Base-by-base conservation (phyloP, 2,329 filamentous ascomycete species). In the Hypomyces rosellus region DNA sequence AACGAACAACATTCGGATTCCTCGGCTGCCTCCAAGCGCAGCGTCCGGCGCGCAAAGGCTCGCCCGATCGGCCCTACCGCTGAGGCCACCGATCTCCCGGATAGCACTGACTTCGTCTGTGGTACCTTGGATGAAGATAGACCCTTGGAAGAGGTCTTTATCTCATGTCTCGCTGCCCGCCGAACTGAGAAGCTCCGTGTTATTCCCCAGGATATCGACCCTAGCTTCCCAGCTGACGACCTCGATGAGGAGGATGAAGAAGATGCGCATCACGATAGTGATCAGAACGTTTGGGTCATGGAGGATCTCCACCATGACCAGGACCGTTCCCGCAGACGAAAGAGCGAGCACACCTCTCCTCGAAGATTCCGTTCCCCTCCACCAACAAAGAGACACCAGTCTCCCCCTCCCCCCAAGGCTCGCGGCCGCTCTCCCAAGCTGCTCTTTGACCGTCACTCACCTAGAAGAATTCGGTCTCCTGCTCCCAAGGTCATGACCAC, bases 61-160 rank as follows among this genome's bases (percentile, higher is more conserved):
- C 61, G 62, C 22, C 60, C 60, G 22, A 59, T 65, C 43, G 63
- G 62, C 51, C 56, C 61, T n/a, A 58, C 56, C 4, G 59, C 63
- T 37, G 77, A 78, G 20, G 88, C 86, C 1, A 88, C 89, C 2
- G 89, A 96, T 63, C 76, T 99, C 11, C 93, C 93, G 1, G 93
- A 99, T 67, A 96, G 91, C 69, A 97, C 93, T 13, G 93, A 99
- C 67, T 99, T 99, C 58, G 93, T 99, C n/a, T 97, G 93, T 63
- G 93, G 93, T 52, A 99, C 93, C 1, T 76, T 99, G 16, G 93
- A 99, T 58, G 93, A 99, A 68, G 93, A 99, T 63, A 84, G 89
- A 41, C 89, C 90, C 3, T 72, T 97, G n/a, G 93, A 99, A 65
- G 89, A 91, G 58, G 92, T 89, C 1, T 99, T 96, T 66, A 79